phyloP scores from a whole-genome alignment of 805 yeast genomes.

The Kazachstania africana region DNA sequence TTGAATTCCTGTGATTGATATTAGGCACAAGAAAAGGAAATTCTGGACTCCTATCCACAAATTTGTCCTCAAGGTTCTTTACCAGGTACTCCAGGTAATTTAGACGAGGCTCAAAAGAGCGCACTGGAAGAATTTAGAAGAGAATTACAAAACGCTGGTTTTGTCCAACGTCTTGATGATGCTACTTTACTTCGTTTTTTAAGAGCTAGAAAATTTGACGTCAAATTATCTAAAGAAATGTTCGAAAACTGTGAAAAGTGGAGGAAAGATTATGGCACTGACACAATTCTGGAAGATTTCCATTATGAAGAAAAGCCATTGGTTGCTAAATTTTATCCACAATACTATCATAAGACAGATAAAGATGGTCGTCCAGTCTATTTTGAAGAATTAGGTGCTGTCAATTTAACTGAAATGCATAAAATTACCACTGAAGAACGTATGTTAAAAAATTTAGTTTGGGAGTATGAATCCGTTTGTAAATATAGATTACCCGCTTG shows the following conservation, averaged over 20 bases:
- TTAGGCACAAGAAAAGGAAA: slow-evolving; percentile 17
- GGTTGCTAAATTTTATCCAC: slow-evolving; percentile 87
- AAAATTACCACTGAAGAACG: slow-evolving; percentile 91
- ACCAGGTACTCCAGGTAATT: slow-evolving; percentile 73
- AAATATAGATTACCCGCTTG: slow-evolving; percentile 85
- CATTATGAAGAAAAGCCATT: slow-evolving; percentile 85
- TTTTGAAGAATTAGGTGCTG: slow-evolving; percentile 86
- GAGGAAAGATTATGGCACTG: slow-evolving; percentile 79
- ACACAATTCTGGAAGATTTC: slow-evolving; percentile 79
- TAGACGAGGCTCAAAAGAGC: slow-evolving; percentile 56
- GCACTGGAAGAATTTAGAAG: slow-evolving; percentile 48
- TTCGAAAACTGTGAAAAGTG: slow-evolving; percentile 78
- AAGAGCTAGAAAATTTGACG: slow-evolving; percentile 90
- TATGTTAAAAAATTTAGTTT: slow-evolving; percentile 88
- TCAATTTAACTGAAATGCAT: slow-evolving; percentile 81
- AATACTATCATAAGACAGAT: slow-evolving; percentile 94
- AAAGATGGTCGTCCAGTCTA: slow-evolving; percentile 95
- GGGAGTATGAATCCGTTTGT: slow-evolving; percentile 94
- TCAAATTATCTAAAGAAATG: slow-evolving; percentile 71
- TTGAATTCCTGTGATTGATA: too few species aligned
- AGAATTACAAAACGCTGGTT: slow-evolving; percentile 51
- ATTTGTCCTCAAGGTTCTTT: slow-evolving; percentile 46
- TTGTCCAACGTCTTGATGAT: slow-evolving; percentile 71
- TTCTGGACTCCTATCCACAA: slow-evolving; percentile 57
- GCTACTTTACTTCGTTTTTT: slow-evolving; percentile 75